Conservation (phyloP, 129 eudicot genomes). For the Centella asiatica region DNA sequence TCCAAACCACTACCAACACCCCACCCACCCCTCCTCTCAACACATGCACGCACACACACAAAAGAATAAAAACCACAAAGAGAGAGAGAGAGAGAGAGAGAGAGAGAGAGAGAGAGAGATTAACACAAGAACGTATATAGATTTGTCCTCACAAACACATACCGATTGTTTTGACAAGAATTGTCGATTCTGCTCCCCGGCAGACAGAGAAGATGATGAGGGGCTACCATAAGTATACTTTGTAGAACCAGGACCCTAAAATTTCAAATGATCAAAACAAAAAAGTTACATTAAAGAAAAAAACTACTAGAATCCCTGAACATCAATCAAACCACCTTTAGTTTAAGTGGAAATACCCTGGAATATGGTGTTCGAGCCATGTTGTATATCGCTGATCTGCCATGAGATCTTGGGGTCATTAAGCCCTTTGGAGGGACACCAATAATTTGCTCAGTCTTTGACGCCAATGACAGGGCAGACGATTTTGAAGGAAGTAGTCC, state of each 20-base stretch:
- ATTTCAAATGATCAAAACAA: neutral
- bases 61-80: no score
- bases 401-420: conserved; percentile 68
- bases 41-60: neutral
- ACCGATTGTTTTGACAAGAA: conserved; percentile 40
- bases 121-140: neutral
- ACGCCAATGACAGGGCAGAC: conserved; percentile 30
- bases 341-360: conserved; percentile 28
- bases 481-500: conserved; percentile 32
- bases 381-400: conserved; percentile 82
- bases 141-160: conserved; percentile 6
- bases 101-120: neutral
- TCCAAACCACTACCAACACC: no score
- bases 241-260: conserved; percentile 36
- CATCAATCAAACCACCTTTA: conserved; percentile 33
- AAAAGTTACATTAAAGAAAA: neutral
- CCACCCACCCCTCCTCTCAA: no score
- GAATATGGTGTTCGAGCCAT: conserved; percentile 90
- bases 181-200: conserved; percentile 36
- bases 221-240: conserved; percentile 29
- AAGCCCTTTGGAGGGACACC: conserved; percentile 44
- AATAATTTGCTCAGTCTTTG: conserved; percentile 25
- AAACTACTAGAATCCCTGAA: neutral
- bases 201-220: conserved; percentile 30
- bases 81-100: no score